Evolutionary conservation across 495 filamentous ascomycete species (phyloP), one percentile per base, ranked within the genome.

Genomic region (Trichocladium antarcticum): DNA sequence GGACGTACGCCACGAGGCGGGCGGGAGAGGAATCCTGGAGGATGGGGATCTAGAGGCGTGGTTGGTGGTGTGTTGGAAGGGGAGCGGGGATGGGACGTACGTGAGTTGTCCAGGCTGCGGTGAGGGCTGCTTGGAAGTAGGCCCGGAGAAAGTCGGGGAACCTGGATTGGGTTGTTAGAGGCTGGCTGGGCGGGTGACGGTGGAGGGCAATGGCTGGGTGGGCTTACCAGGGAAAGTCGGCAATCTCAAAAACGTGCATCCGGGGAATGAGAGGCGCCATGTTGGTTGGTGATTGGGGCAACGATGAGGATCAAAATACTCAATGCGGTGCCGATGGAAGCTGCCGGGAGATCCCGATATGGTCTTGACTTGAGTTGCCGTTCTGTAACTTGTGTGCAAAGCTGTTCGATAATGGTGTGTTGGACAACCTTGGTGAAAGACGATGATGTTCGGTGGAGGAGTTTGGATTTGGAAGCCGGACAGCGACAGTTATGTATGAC

Each of bases 221-320:
- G 35, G 42, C 65, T 45, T 62, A 74, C 75, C 75, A 78, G 19
- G 68, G 29, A 55, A 72, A 70, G 45, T 78, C 75, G 47, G 71
- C 72, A 45, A 77, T 72, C 65, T 78, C 75, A 47, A 71, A 76
- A 49, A 78, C 69, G 56, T 77, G 70, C 66, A 78, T 68, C 15
- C 75, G 69, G 7, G 72, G 74, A 41, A 74, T 59, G 35, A 66
- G 63, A 16, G 74, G 68, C 19, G 70, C 61, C 74, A 76, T 78
- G 39, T 37, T 61, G 7, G 10, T 3, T 32, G 31, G 11, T 49
- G 14, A 37, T 32, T 8, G 24, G 4, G 24, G 24, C 24, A 8
- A 27, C 24, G 8, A 27, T 27, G 8, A n/a, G n/a, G n/a, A n/a
- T n/a, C n/a, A n/a, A n/a, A n/a, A n/a, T n/a, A n/a, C n/a, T 44